Evolutionary conservation across 2,329 filamentous ascomycete genomes (phyloP), one percentile per base, ranked within the genome.

Genomic region (Emergomyces orientalis): DNA sequence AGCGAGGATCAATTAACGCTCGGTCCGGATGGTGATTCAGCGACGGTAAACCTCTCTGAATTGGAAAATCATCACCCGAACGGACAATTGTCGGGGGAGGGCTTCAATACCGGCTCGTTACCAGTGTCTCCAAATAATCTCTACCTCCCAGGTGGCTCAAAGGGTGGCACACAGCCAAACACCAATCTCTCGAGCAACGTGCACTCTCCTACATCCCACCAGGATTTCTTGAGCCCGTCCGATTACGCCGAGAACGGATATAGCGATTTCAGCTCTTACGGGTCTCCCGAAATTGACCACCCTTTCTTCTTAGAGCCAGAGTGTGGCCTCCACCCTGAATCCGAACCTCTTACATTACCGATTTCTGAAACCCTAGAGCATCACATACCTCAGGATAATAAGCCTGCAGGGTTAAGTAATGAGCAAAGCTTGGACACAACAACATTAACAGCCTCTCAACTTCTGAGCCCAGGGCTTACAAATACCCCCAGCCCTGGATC

Each of bases 1-100:
- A 73, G 69, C 2, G 76, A 79, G 43, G 75, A 78, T 66, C 67
- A 69, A 17, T 70, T 71, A 37, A 73, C 77, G 56, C 68, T 69
- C 51, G 70, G 71, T n/a, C 66, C 70, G 34, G 71, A 69, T 14
- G 69, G 76, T 73, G 37, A 74, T 73, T 19, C 43, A 39, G 51
- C 37, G 6, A 45, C 60, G 6, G 34, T 63, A 62, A 34, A 63
- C 54, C 32, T 56, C 41, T 47, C 61, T 32, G 57, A 47, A 5
- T 47, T 59, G 27, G 57, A 59, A 59, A 59, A 22, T 13, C 22
- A 45, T 3, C 25, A 22, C 9, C 25, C 27, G 19, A 59, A 30
- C 41, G 57, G 17, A 13, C 41, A 47, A 30, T 59, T 34, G 17
- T 37, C 41, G 11, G 43, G 19, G 39, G 43, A 59, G 25, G 41